Base-by-base conservation (phyloP, 179 eudicot genomes). In the Carnegiea gigantea region DNA sequence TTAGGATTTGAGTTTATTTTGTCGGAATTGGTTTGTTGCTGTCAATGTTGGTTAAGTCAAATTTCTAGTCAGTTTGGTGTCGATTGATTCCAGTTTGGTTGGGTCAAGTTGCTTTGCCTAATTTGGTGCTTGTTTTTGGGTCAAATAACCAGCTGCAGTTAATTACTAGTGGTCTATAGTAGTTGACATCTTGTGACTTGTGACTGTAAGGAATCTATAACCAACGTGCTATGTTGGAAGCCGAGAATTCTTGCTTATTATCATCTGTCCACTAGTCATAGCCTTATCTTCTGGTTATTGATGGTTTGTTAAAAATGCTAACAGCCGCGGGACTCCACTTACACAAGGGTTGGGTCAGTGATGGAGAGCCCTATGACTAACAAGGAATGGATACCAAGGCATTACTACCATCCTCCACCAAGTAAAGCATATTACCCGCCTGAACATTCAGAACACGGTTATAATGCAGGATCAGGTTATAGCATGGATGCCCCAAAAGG, bases 311-410 rank as follows among this genome's bases (percentile, higher is more conserved):
- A 62, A 64, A 70, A 51, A 26, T 77, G 54, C 14, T n/a, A 73
- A 68, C 76, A 87, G 90, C 93, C 92, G 79, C 90, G 99, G 88
- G 96, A 92, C 85, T 93, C 98, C 13, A 82, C 92, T 68, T 96
- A 86, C 86, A 90, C 99, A 1, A 86, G 92, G 85, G 89, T 93
- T 5, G 99, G 96, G 75, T 91, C 95, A 36, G 92, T 89, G 18
- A 85, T 84, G 83, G 99, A 95, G 82, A 95, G 98, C 85, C 98
- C 99, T 0, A 88, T 89, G 89, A 88, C 88, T 26, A 91, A 89
- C 92, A 93, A 87, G 83, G 98, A 95, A 70, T 94, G 97, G 94
- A 86, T 90, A 46, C 95, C 93, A 20, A 82, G 97, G 85, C 89
- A 88, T 88, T 86, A 85, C 79, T 90, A 92, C 85, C 92, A 84